Conservation (phyloP, 2,329 filamentous ascomycete species). For the Calonectria pseudoreteaudii region DNA sequence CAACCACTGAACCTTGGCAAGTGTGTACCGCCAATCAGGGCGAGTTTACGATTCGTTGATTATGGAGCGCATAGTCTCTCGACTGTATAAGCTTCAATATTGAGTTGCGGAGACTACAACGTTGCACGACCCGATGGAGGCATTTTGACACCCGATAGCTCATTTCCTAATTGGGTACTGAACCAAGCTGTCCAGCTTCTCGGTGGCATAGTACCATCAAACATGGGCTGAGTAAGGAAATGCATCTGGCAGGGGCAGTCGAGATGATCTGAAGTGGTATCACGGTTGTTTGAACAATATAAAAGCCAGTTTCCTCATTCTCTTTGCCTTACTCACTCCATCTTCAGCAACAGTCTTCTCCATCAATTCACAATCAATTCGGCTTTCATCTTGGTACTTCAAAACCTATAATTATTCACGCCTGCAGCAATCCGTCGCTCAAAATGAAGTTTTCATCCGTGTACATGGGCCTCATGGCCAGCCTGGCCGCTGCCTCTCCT, state of each 20-base stretch:
- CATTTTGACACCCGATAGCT: neutral
- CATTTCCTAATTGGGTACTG: neutral
- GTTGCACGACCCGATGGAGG: neutral
- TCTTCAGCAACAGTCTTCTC: neutral
- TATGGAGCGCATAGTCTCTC: neutral
- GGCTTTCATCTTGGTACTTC: neutral
- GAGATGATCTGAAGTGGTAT: neutral
- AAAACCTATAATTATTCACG: neutral
- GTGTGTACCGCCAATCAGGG: neutral
- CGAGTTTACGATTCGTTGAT: no score
- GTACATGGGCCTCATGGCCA: conserved; percentile 25
- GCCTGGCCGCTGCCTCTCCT: conserved; percentile 28
- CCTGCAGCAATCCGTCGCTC: no score
- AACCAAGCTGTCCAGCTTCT: neutral
- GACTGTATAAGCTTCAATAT: conserved; percentile 5
- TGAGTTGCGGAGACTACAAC: neutral
- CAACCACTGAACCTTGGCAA: neutral
- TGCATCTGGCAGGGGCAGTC: neutral
- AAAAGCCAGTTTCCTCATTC: neutral
- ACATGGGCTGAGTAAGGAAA: no score
- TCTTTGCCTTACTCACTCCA: neutral
- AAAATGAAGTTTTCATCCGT: neutral
- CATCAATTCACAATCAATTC: no score
- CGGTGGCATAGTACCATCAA: neutral
- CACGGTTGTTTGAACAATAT: neutral